Base-by-base conservation (phyloP, 306 rosid genomes). In the Prunus davidiana region DNA sequence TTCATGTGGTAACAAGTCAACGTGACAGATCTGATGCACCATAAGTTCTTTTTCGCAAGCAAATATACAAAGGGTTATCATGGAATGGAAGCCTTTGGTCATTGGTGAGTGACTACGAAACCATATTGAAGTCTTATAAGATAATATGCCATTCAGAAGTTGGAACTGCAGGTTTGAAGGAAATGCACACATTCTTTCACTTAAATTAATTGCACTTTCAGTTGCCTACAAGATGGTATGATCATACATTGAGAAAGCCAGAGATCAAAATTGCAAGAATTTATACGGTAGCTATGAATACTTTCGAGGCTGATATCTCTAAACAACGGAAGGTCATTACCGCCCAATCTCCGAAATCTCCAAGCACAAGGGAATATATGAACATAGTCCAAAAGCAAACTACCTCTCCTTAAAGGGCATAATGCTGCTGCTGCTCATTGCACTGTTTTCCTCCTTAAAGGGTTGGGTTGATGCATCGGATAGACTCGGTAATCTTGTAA, bases 381-480 rank as follows among this genome's bases (percentile, higher is more conserved):
- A 20, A 15, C 22, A 20, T 54, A 20, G 62, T 32, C 14, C 4
- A 6, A 34, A 20, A 41, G 47, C 19, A 30, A 78, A 78, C 86
- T 92, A 92, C 82, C 84, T 81, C 81, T 87, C 18, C 64, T 78
- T 78, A 38, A 64, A 84, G 43, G 91, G 76, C 27, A 75, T 28
- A 60, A 80, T 77, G 55, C 77, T 82, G 74, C 73, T 78, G 60
- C 80, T 77, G 58, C 82, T 82, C 63, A 67, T 75, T 6, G 82
- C 74, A 68, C 79, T 76, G 71, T 71, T 87, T 76, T 95, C 96
- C 83, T 92, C 96, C 88, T 87, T 95, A 71, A 89, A 92, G 20
- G 97, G 97, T 63, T 90, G 97, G 30, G 96, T 90, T 49, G 98
- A 88, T n/a, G 97, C 73, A 78, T 95, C 98, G 8, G 98, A 86